phyloP scores from a whole-genome alignment of 768 basidiomycete species.

The Pisolithus sp. region DNA sequence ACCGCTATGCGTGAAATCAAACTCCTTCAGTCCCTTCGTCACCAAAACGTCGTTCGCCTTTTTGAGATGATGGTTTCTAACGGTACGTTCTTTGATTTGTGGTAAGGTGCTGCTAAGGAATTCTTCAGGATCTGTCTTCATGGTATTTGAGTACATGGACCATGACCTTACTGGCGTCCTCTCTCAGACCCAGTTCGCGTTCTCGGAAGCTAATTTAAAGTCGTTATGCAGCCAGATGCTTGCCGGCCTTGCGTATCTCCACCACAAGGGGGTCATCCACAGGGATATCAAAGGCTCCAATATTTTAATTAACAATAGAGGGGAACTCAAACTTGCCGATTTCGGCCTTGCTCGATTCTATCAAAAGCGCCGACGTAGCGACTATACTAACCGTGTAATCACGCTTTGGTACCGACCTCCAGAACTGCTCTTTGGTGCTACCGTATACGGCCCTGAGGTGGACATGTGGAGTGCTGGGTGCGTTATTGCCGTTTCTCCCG shows the following conservation, averaged over 20 bases:
- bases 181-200: slow-evolving; percentile 82
- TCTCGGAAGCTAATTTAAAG: slow-evolving; percentile 86
- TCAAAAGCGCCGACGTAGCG: slow-evolving; percentile 79
- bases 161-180: slow-evolving; percentile 95
- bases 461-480: slow-evolving; percentile 99
- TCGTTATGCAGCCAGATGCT: slow-evolving; percentile 96
- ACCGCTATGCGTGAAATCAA: slow-evolving; percentile 99
- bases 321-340: slow-evolving; percentile 93
- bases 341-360: slow-evolving; percentile 97
- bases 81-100: slow-evolving; percentile 42
- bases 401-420: slow-evolving; percentile 98
- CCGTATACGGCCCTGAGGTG: slow-evolving; percentile 93
- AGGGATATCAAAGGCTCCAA: slow-evolving; percentile 99
- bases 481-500: slow-evolving; percentile 16
- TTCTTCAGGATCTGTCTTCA: slow-evolving; percentile 80
- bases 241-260: slow-evolving; percentile 87
- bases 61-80: slow-evolving; percentile 99
- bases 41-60: slow-evolving; percentile 83
- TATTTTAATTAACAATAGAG: slow-evolving; percentile 85
- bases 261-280: slow-evolving; percentile 93
- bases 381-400: slow-evolving; percentile 99
- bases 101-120: slow-evolving; percentile 3
- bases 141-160: slow-evolving; percentile 99
- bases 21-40: slow-evolving; percentile 83
- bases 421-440: slow-evolving; percentile 90